phyloP scores from a whole-genome alignment of 1,139 yeast genomes.

The Geotrichum histeridarum region DNA sequence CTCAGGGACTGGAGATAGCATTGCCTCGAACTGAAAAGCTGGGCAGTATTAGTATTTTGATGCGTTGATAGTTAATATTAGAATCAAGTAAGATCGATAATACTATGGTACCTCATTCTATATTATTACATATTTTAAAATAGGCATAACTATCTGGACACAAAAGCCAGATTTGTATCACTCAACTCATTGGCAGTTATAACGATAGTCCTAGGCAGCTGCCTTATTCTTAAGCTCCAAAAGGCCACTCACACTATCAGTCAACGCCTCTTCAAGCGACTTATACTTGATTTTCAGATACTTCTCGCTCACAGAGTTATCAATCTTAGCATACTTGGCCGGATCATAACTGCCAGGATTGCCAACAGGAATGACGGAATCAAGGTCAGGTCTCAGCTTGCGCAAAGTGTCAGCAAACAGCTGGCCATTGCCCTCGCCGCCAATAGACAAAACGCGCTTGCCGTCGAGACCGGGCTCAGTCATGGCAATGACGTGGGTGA shows the following conservation, averaged over 20 bases:
- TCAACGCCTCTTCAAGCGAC: background rate
- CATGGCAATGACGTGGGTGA: conserved; percentile 20
- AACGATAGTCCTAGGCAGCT: too few species aligned
- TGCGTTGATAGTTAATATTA: too few species aligned
- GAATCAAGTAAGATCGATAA: too few species aligned
- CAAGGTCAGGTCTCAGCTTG: background rate
- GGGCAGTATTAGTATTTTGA: too few species aligned
- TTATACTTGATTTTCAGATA: background rate
- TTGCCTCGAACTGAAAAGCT: too few species aligned
- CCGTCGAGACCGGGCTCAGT: conserved; percentile 24
- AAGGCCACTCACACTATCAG: background rate
- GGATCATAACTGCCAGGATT: background rate
- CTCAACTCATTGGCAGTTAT: too few species aligned
- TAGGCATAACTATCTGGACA: too few species aligned
- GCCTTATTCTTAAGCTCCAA: background rate
- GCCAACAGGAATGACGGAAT: background rate
- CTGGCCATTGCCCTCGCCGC: background rate
- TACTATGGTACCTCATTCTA: too few species aligned
- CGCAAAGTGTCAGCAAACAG: background rate
- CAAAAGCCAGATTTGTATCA: too few species aligned
- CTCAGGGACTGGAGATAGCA: too few species aligned
- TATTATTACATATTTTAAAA: too few species aligned
- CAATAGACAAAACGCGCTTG: background rate
- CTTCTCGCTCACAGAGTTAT: background rate
- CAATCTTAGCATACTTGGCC: background rate